Evolutionary conservation across 2,329 filamentous ascomycete species (phyloP).

Genomic region (Exophiala lecanii-corni): DNA sequence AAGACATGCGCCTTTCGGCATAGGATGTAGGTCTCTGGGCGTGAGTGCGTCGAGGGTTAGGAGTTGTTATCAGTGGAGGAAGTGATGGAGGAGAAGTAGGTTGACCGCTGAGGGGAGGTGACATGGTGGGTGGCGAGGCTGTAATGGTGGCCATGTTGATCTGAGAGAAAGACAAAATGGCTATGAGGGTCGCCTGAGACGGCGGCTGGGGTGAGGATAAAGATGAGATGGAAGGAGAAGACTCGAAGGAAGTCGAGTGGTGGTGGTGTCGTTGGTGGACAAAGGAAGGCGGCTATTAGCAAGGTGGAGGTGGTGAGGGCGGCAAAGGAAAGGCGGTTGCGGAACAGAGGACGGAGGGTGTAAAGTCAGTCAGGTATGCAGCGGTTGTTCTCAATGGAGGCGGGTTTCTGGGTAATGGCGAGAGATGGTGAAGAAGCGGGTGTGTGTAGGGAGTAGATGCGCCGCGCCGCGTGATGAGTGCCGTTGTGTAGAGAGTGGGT

Average conservation of each 20-base stretch:
- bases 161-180: slow-evolving; percentile 4
- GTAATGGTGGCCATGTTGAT: slow-evolving; percentile 32
- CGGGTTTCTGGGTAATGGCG: too few species aligned
- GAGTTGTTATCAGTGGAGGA: slow-evolving; percentile 48
- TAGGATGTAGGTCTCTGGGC: slow-evolving; percentile 68
- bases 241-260: too few species aligned
- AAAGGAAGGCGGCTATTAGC: too few species aligned
- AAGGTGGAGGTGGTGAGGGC: too few species aligned
- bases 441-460: too few species aligned
- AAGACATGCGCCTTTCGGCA: slow-evolving; percentile 75
- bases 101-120: slow-evolving; percentile 21
- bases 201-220: slow-evolving; percentile 3
- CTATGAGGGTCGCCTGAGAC: slow-evolving; percentile 7
- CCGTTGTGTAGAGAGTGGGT: too few species aligned
- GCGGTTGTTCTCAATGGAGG: too few species aligned
- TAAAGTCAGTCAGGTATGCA: too few species aligned
- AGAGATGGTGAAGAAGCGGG: too few species aligned
- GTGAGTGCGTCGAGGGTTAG: slow-evolving; percentile 53
- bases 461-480: too few species aligned
- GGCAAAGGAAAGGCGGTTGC: not conserved
- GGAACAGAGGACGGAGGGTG: not conserved
- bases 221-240: too few species aligned
- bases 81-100: slow-evolving; percentile 38
- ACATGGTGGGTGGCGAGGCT: slow-evolving; percentile 34
- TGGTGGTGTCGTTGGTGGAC: slow-evolving; percentile 1